phyloP scores from a whole-genome alignment of 306 rosid species.

The Inga laurina region DNA sequence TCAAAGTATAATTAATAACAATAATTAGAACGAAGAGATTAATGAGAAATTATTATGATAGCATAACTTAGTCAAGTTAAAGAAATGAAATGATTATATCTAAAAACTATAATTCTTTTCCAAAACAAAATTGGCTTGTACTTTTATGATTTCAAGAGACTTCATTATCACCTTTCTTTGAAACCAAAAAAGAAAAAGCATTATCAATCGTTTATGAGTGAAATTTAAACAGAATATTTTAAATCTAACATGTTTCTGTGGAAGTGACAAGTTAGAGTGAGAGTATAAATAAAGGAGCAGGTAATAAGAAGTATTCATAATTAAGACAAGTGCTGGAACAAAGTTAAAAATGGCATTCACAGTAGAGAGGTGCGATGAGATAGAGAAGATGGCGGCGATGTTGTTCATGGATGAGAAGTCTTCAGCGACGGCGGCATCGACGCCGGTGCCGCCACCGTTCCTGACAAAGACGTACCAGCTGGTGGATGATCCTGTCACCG shows the following conservation, averaged over 20 bases:
- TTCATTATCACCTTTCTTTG: background rate
- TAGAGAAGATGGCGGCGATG: conserved; percentile 5
- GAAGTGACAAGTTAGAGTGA: background rate
- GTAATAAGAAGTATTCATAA: background rate
- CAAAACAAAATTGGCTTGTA: too few relatives aligned
- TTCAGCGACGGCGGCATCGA: background rate
- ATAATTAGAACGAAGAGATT: too few relatives aligned
- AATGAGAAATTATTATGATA: too few relatives aligned
- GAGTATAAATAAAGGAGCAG: background rate
- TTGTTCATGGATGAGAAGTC: conserved; percentile 50
- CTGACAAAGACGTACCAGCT: conserved; percentile 73
- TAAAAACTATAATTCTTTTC: background rate
- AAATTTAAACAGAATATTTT: too few relatives aligned
- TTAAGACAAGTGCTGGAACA: background rate
- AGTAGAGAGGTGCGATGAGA: background rate
- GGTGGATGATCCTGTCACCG: conserved; percentile 75
- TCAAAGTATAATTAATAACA: too few relatives aligned
- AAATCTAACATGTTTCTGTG: background rate
- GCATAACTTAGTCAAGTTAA: too few relatives aligned
- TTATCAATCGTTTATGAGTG: too few relatives aligned
- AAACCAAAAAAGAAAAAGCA: too few relatives aligned
- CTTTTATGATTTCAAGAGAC: too few relatives aligned
- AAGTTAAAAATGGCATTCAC: background rate
- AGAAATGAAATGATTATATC: too few relatives aligned
- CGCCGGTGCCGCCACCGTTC: conserved; percentile 63